A percentile compares a stretch with the other conserved stretches of the same genome.
These are phyloP conservation scores for Diospyros lotus DNA, from an alignment of 148 eudicot species.

Conservation along the genomic window DNA sequence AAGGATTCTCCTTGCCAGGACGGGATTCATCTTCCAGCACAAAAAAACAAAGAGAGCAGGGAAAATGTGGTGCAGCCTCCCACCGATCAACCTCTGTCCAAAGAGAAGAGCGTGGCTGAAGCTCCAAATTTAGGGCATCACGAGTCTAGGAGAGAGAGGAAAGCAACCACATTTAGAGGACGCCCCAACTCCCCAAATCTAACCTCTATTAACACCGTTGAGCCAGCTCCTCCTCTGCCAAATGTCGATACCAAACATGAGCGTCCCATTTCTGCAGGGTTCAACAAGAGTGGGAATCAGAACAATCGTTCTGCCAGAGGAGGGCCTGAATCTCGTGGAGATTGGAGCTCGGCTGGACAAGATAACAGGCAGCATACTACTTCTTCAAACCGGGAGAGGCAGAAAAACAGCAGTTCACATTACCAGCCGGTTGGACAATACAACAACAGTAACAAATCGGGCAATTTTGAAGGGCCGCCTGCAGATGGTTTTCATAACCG, in stretches of 20 bases:
- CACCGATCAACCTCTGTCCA: slow-evolving; percentile 22
- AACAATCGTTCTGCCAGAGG: slow-evolving; percentile 38
- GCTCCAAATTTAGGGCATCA: slow-evolving; percentile 25
- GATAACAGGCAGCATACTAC: slow-evolving; percentile 42
- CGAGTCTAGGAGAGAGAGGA: slow-evolving; percentile 41
- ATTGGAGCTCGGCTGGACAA: slow-evolving; percentile 36
- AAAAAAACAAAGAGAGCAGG: slow-evolving; percentile 12
- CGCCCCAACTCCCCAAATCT: slow-evolving; percentile 32
- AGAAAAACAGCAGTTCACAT: slow-evolving; percentile 55
- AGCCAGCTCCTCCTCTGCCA: slow-evolving; percentile 19
- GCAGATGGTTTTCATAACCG: slow-evolving; percentile 32
- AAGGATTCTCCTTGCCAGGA: slow-evolving; percentile 25
- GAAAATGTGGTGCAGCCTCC: slow-evolving; percentile 22
- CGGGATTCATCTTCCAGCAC: slow-evolving; percentile 15
- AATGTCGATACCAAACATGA: slow-evolving; percentile 28
- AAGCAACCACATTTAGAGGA: slow-evolving; percentile 30
- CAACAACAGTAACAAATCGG: slow-evolving; percentile 32
- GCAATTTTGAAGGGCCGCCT: slow-evolving; percentile 33
- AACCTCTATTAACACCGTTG: slow-evolving; percentile 31
- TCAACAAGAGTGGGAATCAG: slow-evolving; percentile 39
- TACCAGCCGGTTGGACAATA: slow-evolving; percentile 75
- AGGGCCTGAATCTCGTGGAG: slow-evolving; percentile 57
- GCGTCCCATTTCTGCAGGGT: slow-evolving; percentile 46
- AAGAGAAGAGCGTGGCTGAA: slow-evolving; percentile 26
- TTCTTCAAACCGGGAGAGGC: slow-evolving; percentile 51